Conservation (phyloP, 257 asterid genomes). For the Leptodermis oblonga region DNA sequence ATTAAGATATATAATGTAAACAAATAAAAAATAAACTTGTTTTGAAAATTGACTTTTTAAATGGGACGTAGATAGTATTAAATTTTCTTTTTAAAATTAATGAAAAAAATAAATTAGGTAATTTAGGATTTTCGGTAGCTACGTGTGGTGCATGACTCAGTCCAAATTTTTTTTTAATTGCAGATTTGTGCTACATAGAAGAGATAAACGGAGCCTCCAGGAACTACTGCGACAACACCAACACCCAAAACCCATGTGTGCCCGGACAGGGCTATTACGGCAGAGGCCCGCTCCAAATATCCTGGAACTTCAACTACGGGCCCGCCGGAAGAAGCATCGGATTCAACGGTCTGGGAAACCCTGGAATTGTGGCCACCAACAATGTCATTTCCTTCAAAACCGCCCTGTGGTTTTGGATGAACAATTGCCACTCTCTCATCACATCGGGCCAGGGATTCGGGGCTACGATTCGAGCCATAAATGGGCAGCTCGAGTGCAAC, state of each 20-base stretch:
- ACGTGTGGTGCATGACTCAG: too few species aligned
- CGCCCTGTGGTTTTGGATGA: constrained; percentile 58
- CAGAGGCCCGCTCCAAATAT: constrained; percentile 48
- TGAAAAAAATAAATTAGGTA: too few species aligned
- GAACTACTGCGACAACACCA: constrained; percentile 38
- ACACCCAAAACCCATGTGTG: constrained; percentile 39
- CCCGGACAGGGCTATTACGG: constrained; percentile 36
- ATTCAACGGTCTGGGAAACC: constrained; percentile 40
- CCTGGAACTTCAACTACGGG: constrained; percentile 58
- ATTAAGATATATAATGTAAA: too few species aligned
- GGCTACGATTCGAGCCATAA: constrained; percentile 43
- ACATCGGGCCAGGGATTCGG: constrained; percentile 47
- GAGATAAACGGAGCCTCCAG: constrained; percentile 34
- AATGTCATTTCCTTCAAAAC: constrained; percentile 36
- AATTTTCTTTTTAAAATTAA: not conserved
- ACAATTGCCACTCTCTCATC: constrained; percentile 33
- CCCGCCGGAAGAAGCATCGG: constrained; percentile 45
- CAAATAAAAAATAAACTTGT: too few species aligned
- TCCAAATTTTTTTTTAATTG: not conserved
- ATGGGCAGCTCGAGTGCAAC: constrained; percentile 44
- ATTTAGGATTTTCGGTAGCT: too few species aligned
- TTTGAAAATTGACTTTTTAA: too few species aligned
- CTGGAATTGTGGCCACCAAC: constrained; percentile 40
- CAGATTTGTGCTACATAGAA: constrained; percentile 42
- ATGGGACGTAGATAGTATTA: too few species aligned